These are phyloP conservation scores for Citrus glauca DNA, from an alignment of 345 rosid species.

Conservation along the genomic window DNA sequence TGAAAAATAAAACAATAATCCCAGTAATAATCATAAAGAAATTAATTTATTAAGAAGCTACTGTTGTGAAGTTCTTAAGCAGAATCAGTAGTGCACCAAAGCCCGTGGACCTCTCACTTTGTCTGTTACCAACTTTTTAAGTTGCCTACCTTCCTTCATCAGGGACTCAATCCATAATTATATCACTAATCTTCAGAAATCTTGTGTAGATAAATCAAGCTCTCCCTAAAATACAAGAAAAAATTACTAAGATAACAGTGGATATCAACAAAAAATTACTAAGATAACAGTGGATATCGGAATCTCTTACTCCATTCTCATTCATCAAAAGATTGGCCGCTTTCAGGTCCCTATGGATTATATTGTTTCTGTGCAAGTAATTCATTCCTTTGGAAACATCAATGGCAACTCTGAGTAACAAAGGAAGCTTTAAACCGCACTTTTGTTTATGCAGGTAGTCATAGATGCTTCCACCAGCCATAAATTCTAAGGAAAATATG, in stretches of 20 bases:
- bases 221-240: neutral
- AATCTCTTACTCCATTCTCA: conserved; percentile 57
- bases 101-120: neutral
- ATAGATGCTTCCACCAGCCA: conserved; percentile 69
- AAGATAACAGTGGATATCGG: conserved; percentile 3
- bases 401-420: conserved; percentile 54
- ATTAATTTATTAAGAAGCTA: neutral
- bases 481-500: conserved; percentile 36
- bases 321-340: conserved; percentile 72
- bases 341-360: conserved; percentile 59
- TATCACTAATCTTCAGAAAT: neutral
- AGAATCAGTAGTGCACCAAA: neutral
- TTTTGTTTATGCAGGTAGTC: conserved; percentile 59
- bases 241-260: conserved; percentile 1
- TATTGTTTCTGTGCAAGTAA: conserved; percentile 58
- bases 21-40: neutral
- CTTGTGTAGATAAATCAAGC: neutral
- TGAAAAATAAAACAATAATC: neutral
- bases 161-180: neutral
- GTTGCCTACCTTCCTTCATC: neutral
- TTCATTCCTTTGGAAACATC: conserved; percentile 70
- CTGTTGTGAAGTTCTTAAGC: neutral
- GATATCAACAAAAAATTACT: neutral
- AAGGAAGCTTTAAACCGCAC: conserved; percentile 41
- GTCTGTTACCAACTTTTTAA: neutral